Conservation (phyloP, 2,329 filamentous ascomycete species). For the Triangularia verruculosa region DNA sequence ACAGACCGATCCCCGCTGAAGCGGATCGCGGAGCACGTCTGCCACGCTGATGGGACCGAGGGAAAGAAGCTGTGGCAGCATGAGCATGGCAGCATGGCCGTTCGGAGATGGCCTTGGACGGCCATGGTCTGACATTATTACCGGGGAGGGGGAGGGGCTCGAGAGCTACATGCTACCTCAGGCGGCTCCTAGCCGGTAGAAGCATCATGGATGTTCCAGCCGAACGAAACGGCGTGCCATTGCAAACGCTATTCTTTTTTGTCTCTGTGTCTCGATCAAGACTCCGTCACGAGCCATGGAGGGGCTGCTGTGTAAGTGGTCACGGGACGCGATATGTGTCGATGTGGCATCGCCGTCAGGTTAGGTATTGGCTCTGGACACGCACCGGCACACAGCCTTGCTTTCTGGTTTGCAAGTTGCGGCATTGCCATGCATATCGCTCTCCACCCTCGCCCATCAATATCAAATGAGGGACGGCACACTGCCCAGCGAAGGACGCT, state of each 20-base stretch:
- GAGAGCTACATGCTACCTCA: slow-evolving; percentile 4
- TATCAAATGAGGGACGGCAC: slow-evolving; percentile 10
- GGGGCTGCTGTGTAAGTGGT: not conserved
- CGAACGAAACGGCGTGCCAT: not conserved
- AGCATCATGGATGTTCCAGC: not conserved
- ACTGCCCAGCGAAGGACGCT: slow-evolving; percentile 12
- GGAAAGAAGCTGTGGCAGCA: not conserved
- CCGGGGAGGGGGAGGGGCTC: slow-evolving; percentile 14
- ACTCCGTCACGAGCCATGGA: not conserved
- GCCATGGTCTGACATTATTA: slow-evolving; percentile 18
- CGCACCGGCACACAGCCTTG: slow-evolving; percentile 21
- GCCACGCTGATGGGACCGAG: slow-evolving; percentile 21
- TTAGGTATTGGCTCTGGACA: slow-evolving; percentile 20
- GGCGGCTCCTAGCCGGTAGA: not conserved
- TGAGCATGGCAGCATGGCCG: slow-evolving; percentile 9
- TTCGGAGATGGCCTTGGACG: slow-evolving; percentile 5
- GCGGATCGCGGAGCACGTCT: slow-evolving; percentile 22
- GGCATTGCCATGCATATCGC: slow-evolving; percentile 22
- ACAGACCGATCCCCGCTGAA: slow-evolving; percentile 19
- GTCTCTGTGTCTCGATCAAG: not conserved
- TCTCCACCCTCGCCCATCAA: slow-evolving; percentile 10
- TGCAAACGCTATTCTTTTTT: slow-evolving; percentile 1
- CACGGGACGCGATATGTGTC: slow-evolving; percentile 2
- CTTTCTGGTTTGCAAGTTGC: slow-evolving; percentile 10
- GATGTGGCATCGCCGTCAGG: slow-evolving; percentile 4